These are phyloP conservation scores for Ichthyophthirius multifiliis DNA, from an alignment of 169 alveolate genomes.

Conservation along the genomic window DNA sequence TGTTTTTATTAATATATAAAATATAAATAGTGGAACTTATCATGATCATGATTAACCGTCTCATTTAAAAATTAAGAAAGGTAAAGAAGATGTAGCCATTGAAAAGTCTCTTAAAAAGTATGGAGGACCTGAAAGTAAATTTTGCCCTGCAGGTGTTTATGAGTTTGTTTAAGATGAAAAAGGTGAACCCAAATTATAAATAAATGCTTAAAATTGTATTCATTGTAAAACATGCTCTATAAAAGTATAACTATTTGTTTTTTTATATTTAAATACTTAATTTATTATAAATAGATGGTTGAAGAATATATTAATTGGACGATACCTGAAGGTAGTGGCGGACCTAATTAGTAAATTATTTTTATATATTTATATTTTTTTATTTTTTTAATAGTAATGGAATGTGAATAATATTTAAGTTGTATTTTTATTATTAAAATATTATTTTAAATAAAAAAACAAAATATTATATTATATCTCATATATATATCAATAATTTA, in stretches of 20 bases:
- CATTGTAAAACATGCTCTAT: slow-evolving; percentile 89
- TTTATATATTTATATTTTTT: background rate
- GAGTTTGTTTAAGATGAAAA: slow-evolving; percentile 66
- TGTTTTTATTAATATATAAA: too few relatives aligned
- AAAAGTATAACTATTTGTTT: slow-evolving; percentile 21
- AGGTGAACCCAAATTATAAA: slow-evolving; percentile 62
- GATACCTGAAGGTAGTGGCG: slow-evolving; percentile 92
- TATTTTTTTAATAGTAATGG: background rate
- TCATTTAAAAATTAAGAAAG: slow-evolving; percentile 73
- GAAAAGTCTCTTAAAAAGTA: slow-evolving; percentile 53
- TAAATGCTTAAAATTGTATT: slow-evolving; percentile 88
- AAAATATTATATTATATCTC: too few relatives aligned
- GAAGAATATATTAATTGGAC: slow-evolving; percentile 86
- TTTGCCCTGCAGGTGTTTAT: slow-evolving; percentile 88
- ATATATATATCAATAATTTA: too few relatives aligned
- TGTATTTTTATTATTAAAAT: too few relatives aligned
- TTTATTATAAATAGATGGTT: slow-evolving; percentile 42
- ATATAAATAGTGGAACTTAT: slow-evolving; percentile 60
- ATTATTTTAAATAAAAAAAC: too few relatives aligned
- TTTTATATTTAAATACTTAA: background rate
- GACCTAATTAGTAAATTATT: slow-evolving; percentile 72
- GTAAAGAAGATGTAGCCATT: slow-evolving; percentile 26
- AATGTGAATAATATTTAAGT: background rate
- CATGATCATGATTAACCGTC: slow-evolving; percentile 90
- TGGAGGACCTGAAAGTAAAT: slow-evolving; percentile 87